Percentiles rank a stretch among this genome's conserved stretches.
Evolutionary conservation across 139 green algal species (phyloP).

Genomic region (Yamagishiella unicocca): DNA sequence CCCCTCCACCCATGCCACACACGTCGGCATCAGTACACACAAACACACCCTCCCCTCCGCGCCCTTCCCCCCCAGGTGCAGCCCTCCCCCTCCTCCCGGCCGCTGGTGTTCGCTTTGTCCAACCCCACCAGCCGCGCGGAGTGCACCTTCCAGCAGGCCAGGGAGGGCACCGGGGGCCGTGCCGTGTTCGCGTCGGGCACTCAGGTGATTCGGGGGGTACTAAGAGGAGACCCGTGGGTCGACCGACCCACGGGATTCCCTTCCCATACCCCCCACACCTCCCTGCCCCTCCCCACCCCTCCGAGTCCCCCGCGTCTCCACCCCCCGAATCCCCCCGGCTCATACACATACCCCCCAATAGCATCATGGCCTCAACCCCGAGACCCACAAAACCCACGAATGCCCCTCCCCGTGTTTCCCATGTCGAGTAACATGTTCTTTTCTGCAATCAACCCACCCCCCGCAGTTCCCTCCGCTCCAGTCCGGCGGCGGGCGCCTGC

Average conservation of each 20-base stretch:
- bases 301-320: not conserved
- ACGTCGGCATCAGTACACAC: too few relatives aligned
- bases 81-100: conserved; percentile 52
- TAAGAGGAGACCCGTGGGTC: too few relatives aligned
- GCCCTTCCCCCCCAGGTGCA: not conserved
- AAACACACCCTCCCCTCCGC: not conserved
- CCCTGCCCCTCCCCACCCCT: conserved; percentile 18
- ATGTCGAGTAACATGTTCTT: too few relatives aligned
- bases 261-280: too few relatives aligned
- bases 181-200: conserved; percentile 85
- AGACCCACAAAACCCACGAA: too few relatives aligned
- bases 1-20: too few relatives aligned
- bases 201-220: conserved; percentile 62
- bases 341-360: too few relatives aligned
- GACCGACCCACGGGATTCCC: too few relatives aligned
- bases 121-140: conserved; percentile 93
- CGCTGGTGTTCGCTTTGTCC: conserved; percentile 90
- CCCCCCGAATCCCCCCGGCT: too few relatives aligned
- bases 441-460: too few relatives aligned
- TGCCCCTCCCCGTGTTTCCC: too few relatives aligned
- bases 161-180: conserved; percentile 63
- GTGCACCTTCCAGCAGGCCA: conserved; percentile 80
- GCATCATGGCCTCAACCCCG: too few relatives aligned
- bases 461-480: conserved; percentile 45
- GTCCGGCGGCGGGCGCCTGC: not conserved